These are phyloP conservation scores for Ensete glaucum DNA, from an alignment of 176 grass and related monocot genomes.

Conservation along the genomic window DNA sequence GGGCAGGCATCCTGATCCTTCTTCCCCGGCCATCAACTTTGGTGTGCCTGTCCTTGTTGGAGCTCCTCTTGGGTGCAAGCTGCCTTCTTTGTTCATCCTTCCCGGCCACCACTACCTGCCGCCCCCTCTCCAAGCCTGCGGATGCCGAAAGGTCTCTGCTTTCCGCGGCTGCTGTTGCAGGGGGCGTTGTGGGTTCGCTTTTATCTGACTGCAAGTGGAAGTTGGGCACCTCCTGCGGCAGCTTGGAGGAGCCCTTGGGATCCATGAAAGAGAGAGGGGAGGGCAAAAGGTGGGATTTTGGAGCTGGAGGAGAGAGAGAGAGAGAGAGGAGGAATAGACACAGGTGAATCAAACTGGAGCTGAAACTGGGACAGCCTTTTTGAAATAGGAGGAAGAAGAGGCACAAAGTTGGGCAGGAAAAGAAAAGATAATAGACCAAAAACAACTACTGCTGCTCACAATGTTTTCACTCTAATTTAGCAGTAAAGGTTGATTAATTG, in stretches of 20 bases:
- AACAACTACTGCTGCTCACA: no score
- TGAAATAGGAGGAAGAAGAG: neutral
- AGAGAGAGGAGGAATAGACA: neutral
- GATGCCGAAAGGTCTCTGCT: neutral
- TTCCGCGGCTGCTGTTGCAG: neutral
- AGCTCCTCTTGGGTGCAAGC: conserved; percentile 64
- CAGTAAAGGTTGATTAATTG: no score
- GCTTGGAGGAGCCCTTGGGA: conserved; percentile 22
- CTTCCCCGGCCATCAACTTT: conserved; percentile 72
- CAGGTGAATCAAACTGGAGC: neutral
- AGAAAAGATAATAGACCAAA: no score
- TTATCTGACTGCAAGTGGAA: neutral
- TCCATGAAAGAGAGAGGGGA: conserved; percentile 15
- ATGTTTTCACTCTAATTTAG: no score
- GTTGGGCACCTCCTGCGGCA: conserved; percentile 14
- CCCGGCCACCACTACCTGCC: conserved; percentile 3
- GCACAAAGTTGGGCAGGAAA: neutral
- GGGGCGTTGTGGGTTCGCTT: neutral
- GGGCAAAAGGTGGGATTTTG: neutral
- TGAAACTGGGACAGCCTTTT: neutral
- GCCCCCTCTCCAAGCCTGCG: conserved; percentile 18
- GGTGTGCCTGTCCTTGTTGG: conserved; percentile 87
- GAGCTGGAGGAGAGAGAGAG: neutral
- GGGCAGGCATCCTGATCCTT: conserved; percentile 84
- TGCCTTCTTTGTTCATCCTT: conserved; percentile 34